Conservation (phyloP, 1,139 yeast genomes). For the Hyphopichia wangnamkhiaoensis region DNA sequence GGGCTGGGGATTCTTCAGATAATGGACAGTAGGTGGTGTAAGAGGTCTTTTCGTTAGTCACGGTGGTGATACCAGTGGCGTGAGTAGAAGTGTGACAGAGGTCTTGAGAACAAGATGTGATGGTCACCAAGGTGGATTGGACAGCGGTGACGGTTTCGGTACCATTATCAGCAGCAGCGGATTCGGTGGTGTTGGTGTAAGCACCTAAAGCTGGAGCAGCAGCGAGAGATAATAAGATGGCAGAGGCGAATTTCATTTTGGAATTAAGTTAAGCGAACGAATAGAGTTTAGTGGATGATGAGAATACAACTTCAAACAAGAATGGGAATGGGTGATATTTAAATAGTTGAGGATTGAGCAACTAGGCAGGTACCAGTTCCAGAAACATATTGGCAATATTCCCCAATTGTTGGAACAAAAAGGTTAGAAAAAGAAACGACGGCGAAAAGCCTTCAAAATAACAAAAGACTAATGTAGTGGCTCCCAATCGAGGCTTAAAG, state of each 20-base stretch:
- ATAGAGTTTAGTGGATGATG: not conserved
- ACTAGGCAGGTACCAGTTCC: not conserved
- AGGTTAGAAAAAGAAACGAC: too few relatives aligned
- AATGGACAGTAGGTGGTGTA: slow-evolving; percentile 29
- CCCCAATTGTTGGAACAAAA: too few relatives aligned
- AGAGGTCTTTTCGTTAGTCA: slow-evolving; percentile 21
- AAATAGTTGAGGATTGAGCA: not conserved
- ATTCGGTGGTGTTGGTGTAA: slow-evolving; percentile 25
- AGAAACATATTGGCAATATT: too few relatives aligned
- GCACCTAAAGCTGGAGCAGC: slow-evolving; percentile 22
- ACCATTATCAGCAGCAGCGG: slow-evolving; percentile 26
- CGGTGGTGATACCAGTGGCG: slow-evolving; percentile 25
- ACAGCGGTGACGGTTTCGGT: slow-evolving; percentile 30
- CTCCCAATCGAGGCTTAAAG: too few relatives aligned
- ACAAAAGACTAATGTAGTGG: too few relatives aligned
- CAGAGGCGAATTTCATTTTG: slow-evolving; percentile 28
- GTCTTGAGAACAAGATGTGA: slow-evolving; percentile 34
- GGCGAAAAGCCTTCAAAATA: too few relatives aligned
- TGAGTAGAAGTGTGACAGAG: slow-evolving; percentile 28
- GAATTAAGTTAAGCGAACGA: slow-evolving; percentile 25
- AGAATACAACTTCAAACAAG: not conserved
- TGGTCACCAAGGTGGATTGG: slow-evolving; percentile 30
- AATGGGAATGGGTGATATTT: too few relatives aligned
- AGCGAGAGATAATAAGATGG: slow-evolving; percentile 23
- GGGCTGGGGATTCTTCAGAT: slow-evolving; percentile 15